Evolutionary conservation across 2,329 filamentous ascomycete species (phyloP), one percentile per base, ranked within the genome.

Genomic region (Gaeumannomyces tritici): DNA sequence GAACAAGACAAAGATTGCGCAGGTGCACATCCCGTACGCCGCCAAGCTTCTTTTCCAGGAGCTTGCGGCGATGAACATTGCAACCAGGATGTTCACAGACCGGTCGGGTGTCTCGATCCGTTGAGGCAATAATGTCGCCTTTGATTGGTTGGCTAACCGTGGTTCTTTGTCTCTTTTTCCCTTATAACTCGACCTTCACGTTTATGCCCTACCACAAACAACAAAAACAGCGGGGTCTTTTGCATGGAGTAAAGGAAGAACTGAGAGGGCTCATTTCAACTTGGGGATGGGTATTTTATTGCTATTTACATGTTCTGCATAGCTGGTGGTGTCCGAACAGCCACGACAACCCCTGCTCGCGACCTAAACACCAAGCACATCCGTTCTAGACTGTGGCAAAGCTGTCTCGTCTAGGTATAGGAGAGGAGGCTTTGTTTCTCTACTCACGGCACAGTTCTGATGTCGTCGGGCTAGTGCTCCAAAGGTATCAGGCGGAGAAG

Each of bases 31-130:
- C 67, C 95, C 95, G 0, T 99, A 99, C 73, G 95, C 95, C 2
- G 95, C 95, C 65, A 99, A 99, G 80, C 83, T 99, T 60, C 85
- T 99, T 60, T 99, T 99, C 88, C 95, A 99, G 80, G 95, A 99
- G 79, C 80, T 99, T 68, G 91, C 93, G 73, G 89, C 92, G 60
- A 99, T 99, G 95, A 98, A 98, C 76, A 98, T 99, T 75, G 93
- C 95, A 13, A 89, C 93, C 35, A 88, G 95, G 74, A 93, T 99
- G 92, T 99, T 96, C 74, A 98, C 93, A 54, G 90, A 90, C 73
- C 80, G 89, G 64, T 91, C 89, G 21, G 89, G 89, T 62, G 86
- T 90, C 63, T 87, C 86, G 56, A 85, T 91, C 66, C 83, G 89
- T 67, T 89, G 76, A 76, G 51, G 21, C 26, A 18, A 33, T 28